Conservation (phyloP, 2,329 filamentous ascomycete species). For the Xylariaceae sp. region DNA sequence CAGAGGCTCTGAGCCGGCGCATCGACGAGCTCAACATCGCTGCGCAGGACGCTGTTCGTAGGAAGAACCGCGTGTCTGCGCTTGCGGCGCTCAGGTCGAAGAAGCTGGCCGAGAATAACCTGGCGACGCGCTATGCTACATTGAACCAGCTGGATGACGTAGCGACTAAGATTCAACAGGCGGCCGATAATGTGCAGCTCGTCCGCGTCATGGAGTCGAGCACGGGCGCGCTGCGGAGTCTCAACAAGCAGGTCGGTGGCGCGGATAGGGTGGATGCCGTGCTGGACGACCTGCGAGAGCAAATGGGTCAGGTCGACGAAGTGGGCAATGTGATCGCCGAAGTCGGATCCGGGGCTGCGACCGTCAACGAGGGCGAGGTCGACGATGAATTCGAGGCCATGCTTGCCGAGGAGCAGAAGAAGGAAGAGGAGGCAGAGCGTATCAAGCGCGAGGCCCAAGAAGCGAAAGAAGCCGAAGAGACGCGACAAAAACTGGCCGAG, state of each 20-base stretch:
- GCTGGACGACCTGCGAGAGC: constrained; percentile 75
- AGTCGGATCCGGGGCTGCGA: constrained; percentile 48
- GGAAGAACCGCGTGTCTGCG: constrained; percentile 77
- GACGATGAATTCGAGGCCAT: constrained; percentile 86
- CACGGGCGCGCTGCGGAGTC: constrained; percentile 70
- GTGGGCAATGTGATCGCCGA: constrained; percentile 79
- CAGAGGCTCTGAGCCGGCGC: constrained; percentile 69
- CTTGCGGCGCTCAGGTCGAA: constrained; percentile 81
- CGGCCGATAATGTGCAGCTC: constrained; percentile 82
- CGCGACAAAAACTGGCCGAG: constrained; percentile 56
- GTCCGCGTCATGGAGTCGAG: constrained; percentile 84
- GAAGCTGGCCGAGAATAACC: constrained; percentile 78
- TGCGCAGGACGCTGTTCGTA: constrained; percentile 73
- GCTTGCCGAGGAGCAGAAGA: constrained; percentile 64
- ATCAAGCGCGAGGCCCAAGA: constrained; percentile 53
- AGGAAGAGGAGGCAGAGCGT: constrained; percentile 54
- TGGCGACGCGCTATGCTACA: constrained; percentile 74
- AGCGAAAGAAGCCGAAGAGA: constrained; percentile 56
- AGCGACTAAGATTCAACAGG: constrained; percentile 83
- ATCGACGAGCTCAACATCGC: constrained; percentile 68
- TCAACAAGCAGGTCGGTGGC: constrained; percentile 82
- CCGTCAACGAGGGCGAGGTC: constrained; percentile 80
- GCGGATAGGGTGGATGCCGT: constrained; percentile 77
- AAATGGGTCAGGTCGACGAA: constrained; percentile 85
- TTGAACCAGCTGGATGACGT: constrained; percentile 84